A percentile compares a stretch with the other conserved stretches of the same genome.
phyloP scores from a whole-genome alignment of 2,329 filamentous ascomycete genomes.

The Aurifilum marmelostoma region DNA sequence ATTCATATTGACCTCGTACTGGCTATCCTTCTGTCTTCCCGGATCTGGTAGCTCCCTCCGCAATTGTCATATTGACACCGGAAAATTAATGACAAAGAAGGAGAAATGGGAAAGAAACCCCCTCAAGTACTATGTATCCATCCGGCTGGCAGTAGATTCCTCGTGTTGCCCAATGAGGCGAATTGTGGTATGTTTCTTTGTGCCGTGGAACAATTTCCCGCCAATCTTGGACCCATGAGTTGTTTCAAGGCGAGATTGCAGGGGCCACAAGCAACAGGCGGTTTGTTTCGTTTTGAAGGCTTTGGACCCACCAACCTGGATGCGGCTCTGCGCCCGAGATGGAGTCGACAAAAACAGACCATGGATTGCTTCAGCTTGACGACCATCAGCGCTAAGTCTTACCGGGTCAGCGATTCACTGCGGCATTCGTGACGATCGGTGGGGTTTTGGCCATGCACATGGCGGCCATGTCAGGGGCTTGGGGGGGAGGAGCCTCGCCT shows the following conservation, averaged over 20 bases:
- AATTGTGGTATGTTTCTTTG: neutral
- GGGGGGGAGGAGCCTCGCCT: neutral
- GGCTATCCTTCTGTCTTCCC: neutral
- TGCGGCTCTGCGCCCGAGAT: slow-evolving; percentile 8
- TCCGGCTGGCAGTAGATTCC: neutral
- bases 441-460: neutral
- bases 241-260: slow-evolving; percentile 16
- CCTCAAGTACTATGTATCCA: neutral
- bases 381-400: neutral
- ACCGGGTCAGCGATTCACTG: neutral
- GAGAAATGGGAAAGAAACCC: neutral
- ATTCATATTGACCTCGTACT: too few relatives aligned
- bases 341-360: neutral
- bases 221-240: slow-evolving; percentile 8
- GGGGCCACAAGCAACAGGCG: neutral
- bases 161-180: neutral
- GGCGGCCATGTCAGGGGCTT: neutral
- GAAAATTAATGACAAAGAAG: too few relatives aligned
- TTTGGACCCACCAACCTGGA: neutral
- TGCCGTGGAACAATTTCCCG: neutral
- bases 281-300: slow-evolving; percentile 13
- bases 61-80: neutral
- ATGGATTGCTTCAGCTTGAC: neutral
- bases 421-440: neutral
- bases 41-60: neutral